Evolutionary conservation across 257 asterid genomes (phyloP).

Genomic region (Ajuga chamaepitys): DNA sequence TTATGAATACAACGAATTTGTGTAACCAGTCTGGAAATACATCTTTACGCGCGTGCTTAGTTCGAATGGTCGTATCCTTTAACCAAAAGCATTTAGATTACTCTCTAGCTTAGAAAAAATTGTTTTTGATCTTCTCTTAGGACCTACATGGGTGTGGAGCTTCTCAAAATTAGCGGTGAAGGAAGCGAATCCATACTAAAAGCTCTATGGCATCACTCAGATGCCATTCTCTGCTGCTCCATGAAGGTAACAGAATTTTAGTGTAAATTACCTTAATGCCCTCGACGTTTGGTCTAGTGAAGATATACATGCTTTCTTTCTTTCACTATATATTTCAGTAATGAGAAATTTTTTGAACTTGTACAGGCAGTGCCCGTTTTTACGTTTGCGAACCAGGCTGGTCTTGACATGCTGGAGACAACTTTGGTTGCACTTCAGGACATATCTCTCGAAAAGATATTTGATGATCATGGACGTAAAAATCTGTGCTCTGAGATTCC

Average conservation of each 20-base stretch:
- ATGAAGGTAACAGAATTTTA: slow-evolving; percentile 78
- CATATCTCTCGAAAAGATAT: slow-evolving; percentile 78
- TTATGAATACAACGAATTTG: too few species aligned
- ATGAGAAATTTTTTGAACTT: not conserved
- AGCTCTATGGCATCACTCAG: slow-evolving; percentile 76
- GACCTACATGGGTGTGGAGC: slow-evolving; percentile 67
- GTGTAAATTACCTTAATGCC: too few species aligned
- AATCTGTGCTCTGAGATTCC: slow-evolving; percentile 75
- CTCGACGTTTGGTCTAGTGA: too few species aligned
- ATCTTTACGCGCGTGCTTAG: not conserved
- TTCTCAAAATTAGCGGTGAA: slow-evolving; percentile 55
- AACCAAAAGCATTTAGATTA: not conserved
- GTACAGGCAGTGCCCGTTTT: slow-evolving; percentile 78
- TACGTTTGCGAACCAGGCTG: slow-evolving; percentile 92
- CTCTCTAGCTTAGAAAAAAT: not conserved
- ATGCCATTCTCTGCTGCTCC: slow-evolving; percentile 86
- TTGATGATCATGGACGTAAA: slow-evolving; percentile 85
- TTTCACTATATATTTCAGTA: not conserved
- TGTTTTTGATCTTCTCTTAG: slow-evolving; percentile 22
- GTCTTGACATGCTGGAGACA: slow-evolving; percentile 97
- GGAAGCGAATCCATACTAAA: slow-evolving; percentile 71
- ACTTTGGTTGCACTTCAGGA: slow-evolving; percentile 90
- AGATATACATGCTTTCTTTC: not conserved
- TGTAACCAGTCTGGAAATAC: not conserved
- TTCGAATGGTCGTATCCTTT: not conserved